phyloP scores from a whole-genome alignment of 169 alveolate genomes.

The Theileria annulata region DNA sequence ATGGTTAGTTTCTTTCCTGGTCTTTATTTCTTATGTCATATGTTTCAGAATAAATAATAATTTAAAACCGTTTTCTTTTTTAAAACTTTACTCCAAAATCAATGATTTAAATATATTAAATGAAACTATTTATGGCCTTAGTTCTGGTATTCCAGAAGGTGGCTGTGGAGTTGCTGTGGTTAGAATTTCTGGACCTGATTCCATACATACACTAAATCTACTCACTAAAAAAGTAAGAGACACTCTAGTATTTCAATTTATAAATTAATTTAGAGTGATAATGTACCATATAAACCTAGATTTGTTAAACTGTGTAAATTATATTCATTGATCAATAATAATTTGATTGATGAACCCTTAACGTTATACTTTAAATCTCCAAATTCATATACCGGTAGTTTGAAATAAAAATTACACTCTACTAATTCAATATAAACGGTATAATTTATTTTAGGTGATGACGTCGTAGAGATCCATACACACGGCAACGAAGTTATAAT shows the following conservation, averaged over 20 bases:
- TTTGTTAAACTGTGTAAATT: constrained; percentile 29
- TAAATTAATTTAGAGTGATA: not conserved
- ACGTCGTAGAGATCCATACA: constrained; percentile 75
- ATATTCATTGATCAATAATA: constrained; percentile 14
- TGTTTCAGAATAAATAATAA: constrained; percentile 3
- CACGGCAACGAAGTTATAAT: constrained; percentile 74
- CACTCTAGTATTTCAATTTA: not conserved
- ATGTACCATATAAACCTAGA: constrained; percentile 18
- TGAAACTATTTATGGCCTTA: constrained; percentile 58
- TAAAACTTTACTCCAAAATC: not conserved
- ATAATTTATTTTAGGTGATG: constrained; percentile 64
- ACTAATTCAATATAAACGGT: not conserved
- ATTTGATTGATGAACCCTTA: constrained; percentile 50
- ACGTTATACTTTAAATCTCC: constrained; percentile 64
- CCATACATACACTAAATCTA: constrained; percentile 28
- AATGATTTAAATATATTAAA: not conserved
- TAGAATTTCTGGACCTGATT: constrained; percentile 55
- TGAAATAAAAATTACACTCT: not conserved
- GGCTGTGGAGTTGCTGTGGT: constrained; percentile 68
- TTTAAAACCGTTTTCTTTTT: not conserved
- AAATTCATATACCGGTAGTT: constrained; percentile 70
- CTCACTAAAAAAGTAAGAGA: constrained; percentile 5
- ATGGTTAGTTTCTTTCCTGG: not conserved
- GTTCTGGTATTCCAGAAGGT: constrained; percentile 61
- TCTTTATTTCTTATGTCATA: not conserved